Percentiles rank a stretch among this genome's conserved stretches.
Evolutionary conservation across 1,139 yeast genomes (phyloP).

Genomic region (Wickerhamiella pararugosa): DNA sequence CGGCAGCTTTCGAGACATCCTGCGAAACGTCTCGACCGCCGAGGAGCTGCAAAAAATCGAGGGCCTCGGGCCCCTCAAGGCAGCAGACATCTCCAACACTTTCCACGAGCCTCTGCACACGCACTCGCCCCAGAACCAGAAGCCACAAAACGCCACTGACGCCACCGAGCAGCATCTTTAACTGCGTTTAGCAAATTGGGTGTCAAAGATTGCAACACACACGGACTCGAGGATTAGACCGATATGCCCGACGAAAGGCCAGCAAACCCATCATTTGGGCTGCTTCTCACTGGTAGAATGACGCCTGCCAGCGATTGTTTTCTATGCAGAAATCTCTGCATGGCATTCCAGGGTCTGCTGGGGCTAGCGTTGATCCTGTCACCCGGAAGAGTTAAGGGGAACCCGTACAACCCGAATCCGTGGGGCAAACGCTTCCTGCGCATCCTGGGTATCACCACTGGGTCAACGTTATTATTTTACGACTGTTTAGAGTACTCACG

Average conservation of each 20-base stretch:
- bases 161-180: too few species aligned
- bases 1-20: constrained; percentile 37
- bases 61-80: constrained; percentile 4
- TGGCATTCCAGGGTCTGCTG: constrained; percentile 1
- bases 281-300: constrained; percentile 3
- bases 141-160: too few species aligned
- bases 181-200: too few species aligned
- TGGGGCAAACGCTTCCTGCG: constrained; percentile 3
- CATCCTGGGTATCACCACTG: not conserved
- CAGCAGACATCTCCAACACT: not conserved
- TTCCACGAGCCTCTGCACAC: constrained; percentile 1
- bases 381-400: not conserved
- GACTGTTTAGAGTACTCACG: constrained; percentile 3
- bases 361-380: constrained; percentile 1
- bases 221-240: too few species aligned
- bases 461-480: not conserved
- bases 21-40: constrained; percentile 20
- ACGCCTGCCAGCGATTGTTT: constrained; percentile 5
- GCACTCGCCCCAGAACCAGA: too few species aligned
- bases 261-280: constrained; percentile 4
- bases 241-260: too few species aligned
- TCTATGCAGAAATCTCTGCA: constrained; percentile 5
- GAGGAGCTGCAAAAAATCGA: constrained; percentile 1
- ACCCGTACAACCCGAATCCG: constrained; percentile 1
- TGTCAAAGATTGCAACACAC: too few species aligned